Base-by-base conservation (phyloP, 306 rosid genomes). In the Gastrolobium bilobum region DNA sequence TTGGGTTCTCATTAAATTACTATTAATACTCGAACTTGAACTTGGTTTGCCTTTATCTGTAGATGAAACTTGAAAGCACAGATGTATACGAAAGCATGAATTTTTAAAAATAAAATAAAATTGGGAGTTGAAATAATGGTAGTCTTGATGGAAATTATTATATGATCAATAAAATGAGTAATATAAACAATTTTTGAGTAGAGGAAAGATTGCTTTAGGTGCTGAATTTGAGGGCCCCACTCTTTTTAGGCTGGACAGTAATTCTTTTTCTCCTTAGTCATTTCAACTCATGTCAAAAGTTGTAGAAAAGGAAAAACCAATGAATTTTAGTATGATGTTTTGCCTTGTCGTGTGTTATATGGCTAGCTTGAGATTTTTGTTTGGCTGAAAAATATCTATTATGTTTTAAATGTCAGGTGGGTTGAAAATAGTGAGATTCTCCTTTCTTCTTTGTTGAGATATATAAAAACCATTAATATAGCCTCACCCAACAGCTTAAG, bases 1-100 rank as follows among this genome's bases (percentile, higher is more conserved):
- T 13, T 83, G 43, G 76, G 60, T 71, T 50, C 6, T 47, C 10
- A 30, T 68, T 47, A 14, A 37, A 20, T 54, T 29, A 30, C 35
- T 53, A 34, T 38, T 61, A 20, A 20, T 20, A 20, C 26, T 20
- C 26, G 26, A 20, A 4, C 29, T 7, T 59, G 68, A 42, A 52
- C 7, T 75, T 43, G 73, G 78, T 60, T 70, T 69, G 35, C 38
- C 4, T 71, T 60, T n/a, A 52, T 13, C 56, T 1, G 47, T 51
- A 20, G 47, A 52, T 33, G 56, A 58, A 11, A 59, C n/a, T n/a
- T n/a, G n/a, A 20, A 20, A 20, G 26, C 26, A 20, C 26, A 20
- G 26, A 20, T 20, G 26, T 20, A 20, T 20, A 20, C 26, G 26
- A 20, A 20, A 20, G 26, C 26, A 20, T 20, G 0, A 20, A 20